Percentiles rank a stretch among this genome's conserved stretches.
Evolutionary conservation across 306 rosid genomes (phyloP).

Genomic region (Adenanthera pavonina): DNA sequence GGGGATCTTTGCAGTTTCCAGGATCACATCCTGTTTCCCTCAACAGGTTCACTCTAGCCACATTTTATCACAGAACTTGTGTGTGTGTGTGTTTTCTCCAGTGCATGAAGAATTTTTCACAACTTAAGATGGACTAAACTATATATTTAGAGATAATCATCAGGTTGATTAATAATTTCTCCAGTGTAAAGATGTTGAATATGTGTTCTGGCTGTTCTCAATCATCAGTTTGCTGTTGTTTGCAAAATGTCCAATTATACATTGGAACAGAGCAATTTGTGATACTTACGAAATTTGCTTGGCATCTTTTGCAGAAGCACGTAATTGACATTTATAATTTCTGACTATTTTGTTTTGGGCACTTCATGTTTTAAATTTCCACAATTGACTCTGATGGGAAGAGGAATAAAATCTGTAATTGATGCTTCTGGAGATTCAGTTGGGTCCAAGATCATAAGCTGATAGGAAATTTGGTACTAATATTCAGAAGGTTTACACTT

Average conservation of each 20-base stretch:
- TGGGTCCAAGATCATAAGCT: conserved; percentile 19
- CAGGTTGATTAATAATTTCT: background rate
- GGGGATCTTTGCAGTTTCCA: conserved; percentile 77
- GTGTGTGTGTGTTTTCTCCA: background rate
- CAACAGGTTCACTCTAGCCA: conserved; percentile 62
- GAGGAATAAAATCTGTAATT: conserved; percentile 16
- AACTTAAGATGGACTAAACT: conserved; percentile 24
- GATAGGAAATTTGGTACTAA: conserved; percentile 5
- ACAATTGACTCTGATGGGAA: conserved; percentile 25
- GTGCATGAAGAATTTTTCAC: conserved; percentile 16
- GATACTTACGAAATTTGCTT: conserved; percentile 24
- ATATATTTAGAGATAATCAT: conserved; percentile 17
- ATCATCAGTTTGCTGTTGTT: conserved; percentile 4
- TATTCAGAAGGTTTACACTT: conserved; percentile 7
- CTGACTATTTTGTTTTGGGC: conserved; percentile 7
- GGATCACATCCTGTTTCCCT: conserved; percentile 99
- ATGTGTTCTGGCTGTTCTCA: background rate
- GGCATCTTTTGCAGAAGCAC: conserved; percentile 11
- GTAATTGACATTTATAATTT: conserved; percentile 9
- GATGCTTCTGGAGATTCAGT: conserved; percentile 23
- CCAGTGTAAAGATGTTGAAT: conserved; percentile 19
- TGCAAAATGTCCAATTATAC: conserved; percentile 16
- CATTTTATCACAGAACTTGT: conserved; percentile 24
- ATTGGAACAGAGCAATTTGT: conserved; percentile 31
- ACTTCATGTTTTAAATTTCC: conserved; percentile 11